Base-by-base conservation (phyloP, 108 stramenopile genomes). In the Mayamaea pseudoterrestris region DNA sequence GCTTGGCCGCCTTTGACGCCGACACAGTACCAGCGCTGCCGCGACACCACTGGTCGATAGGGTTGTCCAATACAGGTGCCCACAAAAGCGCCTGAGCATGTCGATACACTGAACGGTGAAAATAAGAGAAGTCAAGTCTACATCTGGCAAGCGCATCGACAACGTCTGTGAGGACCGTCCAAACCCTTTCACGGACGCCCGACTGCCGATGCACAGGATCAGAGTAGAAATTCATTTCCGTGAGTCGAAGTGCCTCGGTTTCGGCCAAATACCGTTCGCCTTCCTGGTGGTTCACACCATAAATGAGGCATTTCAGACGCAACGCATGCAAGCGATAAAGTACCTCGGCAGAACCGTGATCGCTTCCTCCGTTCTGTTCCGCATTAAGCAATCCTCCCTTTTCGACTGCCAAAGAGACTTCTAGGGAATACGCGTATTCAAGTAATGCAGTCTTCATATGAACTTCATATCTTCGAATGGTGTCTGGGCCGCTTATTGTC, bases 101-200 rank as follows among this genome's bases (percentile, higher is more conserved):
- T 14, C 84, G 66, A 39, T 76, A 91, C 0, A 78, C 80, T 11
- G 83, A 80, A 9, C 90, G 82, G 53, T 91, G 90, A 52, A 87
- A 91, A 30, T 54, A 76, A 0, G 70, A 58, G n/a, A 71, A 47
- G 17, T 71, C 69, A 21, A 42, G 44, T n/a, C 80, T 71, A 43
- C 78, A 82, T 25, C 81, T 50, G 11, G 66, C 50, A 27, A 91
- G 43, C 39, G 77, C 87, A 45, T 58, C 41, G 28, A 90, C 78
- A 54, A 77, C 66, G 43, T 86, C 81, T 18, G 50, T 70, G 27
- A 80, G 56, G 31, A 81, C 55, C 50, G 34, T 66, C 90, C 90
- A 91, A 13, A 73, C 40, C 14, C 71, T 60, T 8, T 58, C 59
- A 35, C 75, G 65, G 24, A 59, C 43, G 24, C 26, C 35, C 23